Evolutionary conservation across 1,284 basidiomycete genomes (phyloP), one percentile per base, ranked within the genome.

Genomic region (Agroathelia rolfsii): DNA sequence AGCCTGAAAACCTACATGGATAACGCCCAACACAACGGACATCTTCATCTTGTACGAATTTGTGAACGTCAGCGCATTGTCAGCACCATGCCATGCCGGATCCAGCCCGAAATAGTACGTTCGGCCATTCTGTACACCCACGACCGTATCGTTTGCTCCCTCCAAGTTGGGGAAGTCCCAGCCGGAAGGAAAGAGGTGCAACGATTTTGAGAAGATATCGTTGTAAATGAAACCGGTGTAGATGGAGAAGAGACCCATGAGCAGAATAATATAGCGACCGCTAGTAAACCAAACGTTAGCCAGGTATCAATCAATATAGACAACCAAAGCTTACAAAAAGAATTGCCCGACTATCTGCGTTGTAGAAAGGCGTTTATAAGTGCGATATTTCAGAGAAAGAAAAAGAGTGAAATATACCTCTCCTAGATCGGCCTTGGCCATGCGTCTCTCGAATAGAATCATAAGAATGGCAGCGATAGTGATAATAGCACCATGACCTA

Each of bases 1-100:
- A 31, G 34, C 13, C 11, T 26, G 39, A 39, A 28, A 16, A 66
- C 84, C 41, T 59, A 94, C 90, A 58, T 98, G 95, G 45, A 88
- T 84, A 44, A 98, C 94, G 59, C 95, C 95, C 38, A 98, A 64
- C 35, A 98, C 78, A 52, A 99, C 84, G 11, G 90, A 89, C 90
- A 98, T 93, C 69, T 99, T 98, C 95, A 99, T 99, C 79, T 98
- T 99, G 70, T 95, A 93, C 36, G 93, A 97, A 60, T 98, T 98
- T 42, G 85, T 87, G 58, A 98, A 98, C 36, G 97, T 80, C 38
- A 99, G 70, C 1, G 68, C 68, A 53, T 98, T 99, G 46, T 92
- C 87, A 6, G 93, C 72, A 21, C 82, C 90, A 55, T 96, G 92
- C 95, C 95, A 99, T 35, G 65, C 79, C 28, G 94, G 92, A 56